Percentiles rank a stretch among this genome's conserved stretches.
These are phyloP conservation scores for Trichocladium uniseriatum DNA, from an alignment of 495 filamentous ascomycete genomes.

Conservation along the genomic window DNA sequence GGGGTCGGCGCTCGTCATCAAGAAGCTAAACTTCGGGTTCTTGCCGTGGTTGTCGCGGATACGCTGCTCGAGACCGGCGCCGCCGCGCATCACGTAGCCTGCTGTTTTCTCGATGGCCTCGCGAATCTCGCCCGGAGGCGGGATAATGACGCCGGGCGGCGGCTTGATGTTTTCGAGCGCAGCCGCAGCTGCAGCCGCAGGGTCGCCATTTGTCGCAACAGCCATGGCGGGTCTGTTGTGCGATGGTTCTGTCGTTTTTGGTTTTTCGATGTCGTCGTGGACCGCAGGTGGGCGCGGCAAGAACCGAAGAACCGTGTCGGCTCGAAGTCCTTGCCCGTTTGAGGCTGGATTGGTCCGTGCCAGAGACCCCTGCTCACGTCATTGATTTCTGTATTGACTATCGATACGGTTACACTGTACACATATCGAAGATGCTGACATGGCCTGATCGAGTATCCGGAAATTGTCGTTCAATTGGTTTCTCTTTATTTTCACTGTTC, in stretches of 20 bases:
- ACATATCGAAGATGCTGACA: too few species aligned
- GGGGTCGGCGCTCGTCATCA: conserved; percentile 63
- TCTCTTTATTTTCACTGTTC: too few species aligned
- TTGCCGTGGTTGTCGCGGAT: conserved; percentile 77
- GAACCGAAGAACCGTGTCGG: background rate
- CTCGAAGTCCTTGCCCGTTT: conserved; percentile 2
- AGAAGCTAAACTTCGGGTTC: conserved; percentile 87
- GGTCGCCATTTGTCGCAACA: conserved; percentile 51
- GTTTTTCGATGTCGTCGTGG: background rate
- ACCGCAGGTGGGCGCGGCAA: background rate
- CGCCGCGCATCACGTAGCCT: conserved; percentile 81
- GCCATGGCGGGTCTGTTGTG: conserved; percentile 26
- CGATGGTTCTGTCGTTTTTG: background rate
- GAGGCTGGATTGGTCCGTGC: background rate
- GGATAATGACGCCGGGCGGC: conserved; percentile 73
- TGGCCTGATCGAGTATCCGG: too few species aligned
- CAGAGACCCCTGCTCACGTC: background rate
- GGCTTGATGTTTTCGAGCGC: conserved; percentile 54
- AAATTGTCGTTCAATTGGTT: too few species aligned
- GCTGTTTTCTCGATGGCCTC: conserved; percentile 89
- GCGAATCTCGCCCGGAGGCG: conserved; percentile 63
- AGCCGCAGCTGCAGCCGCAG: conserved; percentile 33
- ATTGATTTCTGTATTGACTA: too few species aligned
- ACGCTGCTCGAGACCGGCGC: conserved; percentile 75
- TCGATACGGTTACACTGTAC: too few species aligned